phyloP scores from a whole-genome alignment of 2,329 filamentous ascomycete genomes.

The Xylogone sp. region DNA sequence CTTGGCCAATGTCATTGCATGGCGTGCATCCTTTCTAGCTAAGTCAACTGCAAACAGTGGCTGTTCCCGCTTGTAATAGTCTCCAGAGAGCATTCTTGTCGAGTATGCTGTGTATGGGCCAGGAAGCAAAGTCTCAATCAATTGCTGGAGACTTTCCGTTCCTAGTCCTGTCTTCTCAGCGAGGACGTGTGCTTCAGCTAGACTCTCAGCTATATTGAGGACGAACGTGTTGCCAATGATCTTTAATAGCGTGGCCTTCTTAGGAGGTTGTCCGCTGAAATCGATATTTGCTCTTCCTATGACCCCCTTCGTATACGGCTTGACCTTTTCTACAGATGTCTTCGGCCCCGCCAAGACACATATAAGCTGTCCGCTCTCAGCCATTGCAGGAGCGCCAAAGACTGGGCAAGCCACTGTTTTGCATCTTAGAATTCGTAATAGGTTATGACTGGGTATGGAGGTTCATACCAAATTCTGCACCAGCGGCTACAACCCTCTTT shows the following conservation, averaged over 20 bases:
- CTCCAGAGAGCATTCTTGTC: conserved; percentile 38
- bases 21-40: conserved; percentile 23
- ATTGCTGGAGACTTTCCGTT: conserved; percentile 34
- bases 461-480: conserved; percentile 71
- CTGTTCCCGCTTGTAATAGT: conserved; percentile 38
- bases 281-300: too few relatives aligned
- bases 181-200: conserved; percentile 41
- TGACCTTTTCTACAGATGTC: conserved; percentile 28
- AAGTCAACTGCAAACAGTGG: conserved; percentile 20
- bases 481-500: conserved; percentile 50
- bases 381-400: conserved; percentile 39
- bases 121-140: conserved; percentile 40
- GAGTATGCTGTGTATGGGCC: conserved; percentile 38
- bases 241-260: too few relatives aligned
- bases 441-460: too few relatives aligned
- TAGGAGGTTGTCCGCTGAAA: too few relatives aligned
- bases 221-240: conserved; percentile 85
- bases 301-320: conserved; percentile 37
- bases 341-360: conserved; percentile 37
- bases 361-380: conserved; percentile 40
- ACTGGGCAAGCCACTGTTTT: conserved; percentile 59
- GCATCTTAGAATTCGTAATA: too few relatives aligned
- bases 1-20: conserved; percentile 21
- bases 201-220: conserved; percentile 57
- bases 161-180: conserved; percentile 41